These are phyloP conservation scores for Cyphellophora europaea DNA, from an alignment of 2,329 filamentous ascomycete species.

Conservation along the genomic window DNA sequence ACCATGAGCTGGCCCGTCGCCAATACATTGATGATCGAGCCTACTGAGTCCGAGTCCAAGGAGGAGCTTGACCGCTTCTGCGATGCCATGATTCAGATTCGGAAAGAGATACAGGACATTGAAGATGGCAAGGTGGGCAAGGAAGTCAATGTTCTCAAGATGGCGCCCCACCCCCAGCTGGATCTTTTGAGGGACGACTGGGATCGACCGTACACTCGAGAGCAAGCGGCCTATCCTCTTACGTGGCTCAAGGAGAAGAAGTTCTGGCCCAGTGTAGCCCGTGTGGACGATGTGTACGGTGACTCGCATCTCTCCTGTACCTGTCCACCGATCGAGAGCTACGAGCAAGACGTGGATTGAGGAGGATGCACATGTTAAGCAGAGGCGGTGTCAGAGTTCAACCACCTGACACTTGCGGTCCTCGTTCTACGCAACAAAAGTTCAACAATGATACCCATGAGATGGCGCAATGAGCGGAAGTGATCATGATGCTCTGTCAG, in stretches of 20 bases:
- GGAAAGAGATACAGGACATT: slow-evolving; percentile 71
- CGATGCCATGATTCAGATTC: slow-evolving; percentile 78
- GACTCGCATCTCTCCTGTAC: slow-evolving; percentile 93
- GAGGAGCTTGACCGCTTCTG: slow-evolving; percentile 90
- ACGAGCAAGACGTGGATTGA: no score
- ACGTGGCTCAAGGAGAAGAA: slow-evolving; percentile 85
- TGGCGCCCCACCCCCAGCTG: slow-evolving; percentile 73
- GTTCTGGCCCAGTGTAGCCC: slow-evolving; percentile 85
- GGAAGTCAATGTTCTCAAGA: slow-evolving; percentile 77
- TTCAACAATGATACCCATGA: no score
- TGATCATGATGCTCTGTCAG: no score
- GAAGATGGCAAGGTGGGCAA: slow-evolving; percentile 69
- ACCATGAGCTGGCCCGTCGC: slow-evolving; percentile 96
- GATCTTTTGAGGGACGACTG: slow-evolving; percentile 71
- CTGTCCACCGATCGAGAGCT: slow-evolving; percentile 66
- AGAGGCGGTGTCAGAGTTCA: neutral
- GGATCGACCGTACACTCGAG: slow-evolving; percentile 70
- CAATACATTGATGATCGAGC: slow-evolving; percentile 96
- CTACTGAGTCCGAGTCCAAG: slow-evolving; percentile 87
- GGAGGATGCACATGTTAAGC: neutral
- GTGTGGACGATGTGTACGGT: slow-evolving; percentile 84
- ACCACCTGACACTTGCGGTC: neutral
- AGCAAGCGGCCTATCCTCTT: slow-evolving; percentile 80
- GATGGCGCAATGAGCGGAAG: no score
- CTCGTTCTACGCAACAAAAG: neutral